A percentile compares a stretch with the other conserved stretches of the same genome.
Conservation (phyloP, 2,329 filamentous ascomycete species). For the Fusarium napiforme region DNA sequence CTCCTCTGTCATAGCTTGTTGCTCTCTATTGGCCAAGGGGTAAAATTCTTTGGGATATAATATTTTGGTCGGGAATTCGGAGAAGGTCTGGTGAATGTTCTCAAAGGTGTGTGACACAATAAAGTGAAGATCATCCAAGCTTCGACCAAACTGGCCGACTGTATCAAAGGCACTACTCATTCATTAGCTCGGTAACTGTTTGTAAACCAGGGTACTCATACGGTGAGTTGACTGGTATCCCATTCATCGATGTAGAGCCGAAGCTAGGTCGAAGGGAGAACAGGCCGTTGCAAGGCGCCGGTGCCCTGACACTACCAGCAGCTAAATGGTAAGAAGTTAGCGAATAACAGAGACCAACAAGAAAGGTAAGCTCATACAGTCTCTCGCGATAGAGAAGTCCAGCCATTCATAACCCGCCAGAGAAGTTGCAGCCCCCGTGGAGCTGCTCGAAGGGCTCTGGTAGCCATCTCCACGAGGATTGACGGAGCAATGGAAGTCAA, state of each 20-base stretch:
- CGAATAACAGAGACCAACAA: not conserved
- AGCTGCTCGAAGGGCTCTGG: not conserved
- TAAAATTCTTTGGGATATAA: not conserved
- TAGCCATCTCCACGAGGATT: not conserved
- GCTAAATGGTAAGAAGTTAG: not conserved
- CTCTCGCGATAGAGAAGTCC: not conserved
- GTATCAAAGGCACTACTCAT: rapidly evolving
- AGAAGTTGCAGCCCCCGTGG: rapidly evolving
- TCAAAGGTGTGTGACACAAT: not conserved
- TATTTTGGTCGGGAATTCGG: not conserved
- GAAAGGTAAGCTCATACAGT: not conserved
- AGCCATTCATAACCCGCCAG: not conserved
- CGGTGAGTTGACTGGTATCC: not conserved
- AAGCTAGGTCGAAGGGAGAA: not conserved
- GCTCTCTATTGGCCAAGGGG: rapidly evolving
- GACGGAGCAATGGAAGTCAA: not conserved
- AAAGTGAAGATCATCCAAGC: not conserved
- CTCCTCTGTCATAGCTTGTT: not conserved
- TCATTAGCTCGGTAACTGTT: rapidly evolving
- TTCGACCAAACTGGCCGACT: not conserved
- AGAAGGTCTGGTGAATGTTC: not conserved
- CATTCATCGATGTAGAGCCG: not conserved
- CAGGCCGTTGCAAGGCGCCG: not conserved
- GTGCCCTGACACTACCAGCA: not conserved
- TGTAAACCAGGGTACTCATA: not conserved